These are phyloP conservation scores for apple (Malus domestica) DNA, from an alignment of 306 rosid genomes.

Conservation along the genomic window DNA sequence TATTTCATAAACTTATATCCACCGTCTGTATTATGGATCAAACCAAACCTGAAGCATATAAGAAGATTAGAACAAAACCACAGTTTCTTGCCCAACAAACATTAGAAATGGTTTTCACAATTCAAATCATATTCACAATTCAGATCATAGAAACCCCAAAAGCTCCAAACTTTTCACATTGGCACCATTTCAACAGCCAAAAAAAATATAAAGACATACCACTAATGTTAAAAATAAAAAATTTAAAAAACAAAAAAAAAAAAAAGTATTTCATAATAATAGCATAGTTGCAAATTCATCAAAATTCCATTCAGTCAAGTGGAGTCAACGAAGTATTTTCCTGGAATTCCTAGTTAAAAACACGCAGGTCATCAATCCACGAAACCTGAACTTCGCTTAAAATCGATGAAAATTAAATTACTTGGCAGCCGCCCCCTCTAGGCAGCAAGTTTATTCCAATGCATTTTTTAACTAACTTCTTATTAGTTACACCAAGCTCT, in stretches of 20 bases:
- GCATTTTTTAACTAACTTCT: not conserved
- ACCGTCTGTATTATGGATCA: not conserved
- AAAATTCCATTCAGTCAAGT: not conserved
- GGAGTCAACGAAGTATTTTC: not conserved
- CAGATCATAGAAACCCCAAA: not conserved
- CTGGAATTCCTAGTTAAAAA: not conserved
- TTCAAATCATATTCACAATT: not conserved
- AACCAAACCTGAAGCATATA: not conserved
- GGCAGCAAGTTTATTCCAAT: not conserved
- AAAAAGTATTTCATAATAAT: not conserved
- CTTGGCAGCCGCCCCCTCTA: not conserved
- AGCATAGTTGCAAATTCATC: not conserved
- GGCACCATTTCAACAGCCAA: not conserved
- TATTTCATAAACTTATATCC: not conserved
- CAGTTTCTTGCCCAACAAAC: no score
- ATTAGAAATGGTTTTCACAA: not conserved
- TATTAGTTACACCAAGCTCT: not conserved
- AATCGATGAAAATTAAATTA: not conserved
- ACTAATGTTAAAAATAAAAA: not conserved
- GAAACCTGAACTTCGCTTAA: not conserved
- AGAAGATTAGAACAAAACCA: not conserved
- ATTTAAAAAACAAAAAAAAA: no score
- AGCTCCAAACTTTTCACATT: not conserved
- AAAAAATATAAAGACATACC: no score
- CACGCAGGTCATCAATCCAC: not conserved